A percentile compares a stretch with the other conserved stretches of the same genome.
Conservation (phyloP, 106 monocot species). For the Triglochin maritima region DNA sequence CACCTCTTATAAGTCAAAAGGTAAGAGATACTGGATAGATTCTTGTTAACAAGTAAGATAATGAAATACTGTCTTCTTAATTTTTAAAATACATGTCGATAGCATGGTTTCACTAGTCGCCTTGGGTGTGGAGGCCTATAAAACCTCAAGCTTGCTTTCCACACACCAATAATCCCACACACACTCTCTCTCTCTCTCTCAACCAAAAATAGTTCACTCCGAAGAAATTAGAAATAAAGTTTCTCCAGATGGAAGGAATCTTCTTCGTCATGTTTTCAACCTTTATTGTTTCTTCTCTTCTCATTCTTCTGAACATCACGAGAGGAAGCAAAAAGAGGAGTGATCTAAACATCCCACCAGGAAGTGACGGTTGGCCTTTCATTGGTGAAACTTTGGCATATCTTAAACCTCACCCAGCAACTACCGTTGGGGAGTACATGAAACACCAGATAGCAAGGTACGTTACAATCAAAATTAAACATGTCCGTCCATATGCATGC, state of each 20-base stretch:
- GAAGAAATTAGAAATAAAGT: too few relatives aligned
- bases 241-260: neutral
- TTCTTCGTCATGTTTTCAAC: neutral
- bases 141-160: too few relatives aligned
- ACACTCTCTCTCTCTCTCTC: too few relatives aligned
- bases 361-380: slow-evolving; percentile 14
- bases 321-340: neutral
- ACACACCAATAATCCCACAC: too few relatives aligned
- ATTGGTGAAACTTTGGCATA: slow-evolving; percentile 21
- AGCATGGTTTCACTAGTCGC: too few relatives aligned
- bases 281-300: neutral
- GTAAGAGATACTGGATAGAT: too few relatives aligned
- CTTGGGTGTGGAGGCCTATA: too few relatives aligned
- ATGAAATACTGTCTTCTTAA: too few relatives aligned
- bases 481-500: neutral
- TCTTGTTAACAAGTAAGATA: too few relatives aligned
- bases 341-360: slow-evolving; percentile 13
- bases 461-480: neutral
- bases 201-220: too few relatives aligned
- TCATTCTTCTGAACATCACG: neutral
- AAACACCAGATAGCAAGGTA: slow-evolving; percentile 18
- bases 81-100: too few relatives aligned
- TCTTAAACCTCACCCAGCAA: slow-evolving; percentile 20
- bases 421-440: slow-evolving; percentile 26
- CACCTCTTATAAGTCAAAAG: too few relatives aligned